Conservation (phyloP, 768 basidiomycete species). For the Mycena metata region DNA sequence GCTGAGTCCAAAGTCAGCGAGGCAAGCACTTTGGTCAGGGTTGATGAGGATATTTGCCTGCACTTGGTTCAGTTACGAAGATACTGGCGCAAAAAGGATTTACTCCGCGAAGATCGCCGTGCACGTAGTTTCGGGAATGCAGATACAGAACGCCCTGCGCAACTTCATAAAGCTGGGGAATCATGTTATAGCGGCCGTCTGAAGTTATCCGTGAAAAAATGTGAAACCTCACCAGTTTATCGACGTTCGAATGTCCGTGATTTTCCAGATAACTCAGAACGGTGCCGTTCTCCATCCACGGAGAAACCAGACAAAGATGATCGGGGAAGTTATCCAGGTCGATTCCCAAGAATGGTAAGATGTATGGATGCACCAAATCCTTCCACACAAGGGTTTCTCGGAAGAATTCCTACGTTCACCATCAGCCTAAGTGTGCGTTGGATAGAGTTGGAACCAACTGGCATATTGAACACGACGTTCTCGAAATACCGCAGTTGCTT, state of each 20-base stretch:
- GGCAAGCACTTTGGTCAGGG: constrained; percentile 33
- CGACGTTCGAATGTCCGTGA: constrained; percentile 47
- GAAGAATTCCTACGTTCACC: constrained; percentile 26
- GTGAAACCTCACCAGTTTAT: constrained; percentile 36
- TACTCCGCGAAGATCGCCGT: constrained; percentile 42
- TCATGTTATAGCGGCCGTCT: too few species aligned
- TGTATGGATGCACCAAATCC: constrained; percentile 43
- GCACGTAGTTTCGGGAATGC: constrained; percentile 37
- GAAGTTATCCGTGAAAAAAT: too few species aligned
- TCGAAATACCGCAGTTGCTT: too few species aligned
- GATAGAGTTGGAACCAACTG: too few species aligned
- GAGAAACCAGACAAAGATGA: constrained; percentile 49
- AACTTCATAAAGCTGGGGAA: constrained; percentile 33
- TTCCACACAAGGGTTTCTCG: constrained; percentile 48
- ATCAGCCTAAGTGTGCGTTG: too few species aligned
- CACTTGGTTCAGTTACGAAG: constrained; percentile 32
- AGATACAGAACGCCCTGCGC: constrained; percentile 39
- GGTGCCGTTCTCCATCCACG: constrained; percentile 53
- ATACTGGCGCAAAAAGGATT: constrained; percentile 40
- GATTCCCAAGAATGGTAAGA: constrained; percentile 55
- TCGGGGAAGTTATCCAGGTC: constrained; percentile 40
- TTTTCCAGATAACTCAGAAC: constrained; percentile 33
- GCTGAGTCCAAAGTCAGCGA: constrained; percentile 52
- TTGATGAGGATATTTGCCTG: constrained; percentile 50
- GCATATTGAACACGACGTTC: too few species aligned